A percentile compares a stretch with the other conserved stretches of the same genome.
Conservation (phyloP, 331 rosid species). For the Acacia concinna region DNA sequence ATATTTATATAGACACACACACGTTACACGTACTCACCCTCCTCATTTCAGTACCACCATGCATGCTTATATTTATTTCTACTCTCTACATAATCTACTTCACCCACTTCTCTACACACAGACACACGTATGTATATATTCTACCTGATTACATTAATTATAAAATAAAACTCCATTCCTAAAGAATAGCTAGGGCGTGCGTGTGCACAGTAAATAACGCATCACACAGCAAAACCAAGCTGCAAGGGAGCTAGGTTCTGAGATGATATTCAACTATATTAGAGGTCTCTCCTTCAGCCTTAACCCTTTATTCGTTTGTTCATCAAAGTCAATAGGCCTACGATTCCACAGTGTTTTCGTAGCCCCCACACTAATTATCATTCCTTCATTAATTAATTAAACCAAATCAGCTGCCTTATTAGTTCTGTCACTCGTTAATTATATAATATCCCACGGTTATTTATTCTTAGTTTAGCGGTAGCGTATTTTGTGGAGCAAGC, state of each 20-base stretch:
- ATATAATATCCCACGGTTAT: constrained; percentile 15
- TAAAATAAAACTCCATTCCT: neutral
- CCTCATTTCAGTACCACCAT: neutral
- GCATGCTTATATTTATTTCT: neutral
- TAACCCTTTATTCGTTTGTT: neutral
- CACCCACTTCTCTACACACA: neutral
- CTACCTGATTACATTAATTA: too few relatives aligned
- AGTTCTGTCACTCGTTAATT: neutral
- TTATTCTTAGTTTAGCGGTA: constrained; percentile 33
- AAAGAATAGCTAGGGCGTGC: neutral
- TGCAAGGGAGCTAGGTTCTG: neutral
- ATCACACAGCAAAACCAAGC: neutral
- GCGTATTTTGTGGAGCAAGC: constrained; percentile 57
- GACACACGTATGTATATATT: too few relatives aligned
- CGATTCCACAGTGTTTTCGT: neutral
- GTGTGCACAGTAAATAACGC: neutral
- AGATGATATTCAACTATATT: neutral
- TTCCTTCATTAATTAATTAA: constrained; percentile 8
- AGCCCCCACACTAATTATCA: neutral
- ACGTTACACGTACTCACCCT: too few relatives aligned
- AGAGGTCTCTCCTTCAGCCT: neutral
- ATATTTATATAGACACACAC: too few relatives aligned
- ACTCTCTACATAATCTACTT: neutral
- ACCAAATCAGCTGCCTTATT: constrained; percentile 21
- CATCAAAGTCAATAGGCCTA: constrained; percentile 50